These are phyloP conservation scores for Jatropha multifida DNA, from an alignment of 441 rosid species.

Conservation along the genomic window DNA sequence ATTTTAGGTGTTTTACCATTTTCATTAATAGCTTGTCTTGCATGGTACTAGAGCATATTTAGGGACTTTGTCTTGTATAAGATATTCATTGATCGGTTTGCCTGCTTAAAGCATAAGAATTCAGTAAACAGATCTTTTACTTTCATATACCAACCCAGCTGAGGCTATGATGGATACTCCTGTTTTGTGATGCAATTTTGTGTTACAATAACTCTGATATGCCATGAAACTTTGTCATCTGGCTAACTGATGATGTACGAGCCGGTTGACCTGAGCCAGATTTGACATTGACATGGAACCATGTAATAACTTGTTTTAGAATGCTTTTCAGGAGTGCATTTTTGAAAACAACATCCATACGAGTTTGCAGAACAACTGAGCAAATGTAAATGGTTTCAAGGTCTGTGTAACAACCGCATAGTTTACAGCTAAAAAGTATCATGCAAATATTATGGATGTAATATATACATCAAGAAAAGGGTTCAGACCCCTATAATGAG, in stretches of 20 bases:
- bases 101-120: neutral
- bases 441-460: neutral
- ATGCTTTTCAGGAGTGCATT: neutral
- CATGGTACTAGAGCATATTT: neutral
- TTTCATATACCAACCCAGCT: neutral
- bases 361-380: neutral
- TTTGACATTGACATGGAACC: neutral
- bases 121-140: neutral
- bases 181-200: neutral
- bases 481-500: neutral
- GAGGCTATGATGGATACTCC: neutral
- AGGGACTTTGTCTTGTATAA: neutral
- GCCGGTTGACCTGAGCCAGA: neutral
- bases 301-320: neutral
- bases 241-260: neutral
- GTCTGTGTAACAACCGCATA: neutral
- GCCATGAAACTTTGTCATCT: neutral
- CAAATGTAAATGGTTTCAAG: neutral
- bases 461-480: constrained; percentile 4
- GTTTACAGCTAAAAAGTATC: neutral
- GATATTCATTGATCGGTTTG: neutral
- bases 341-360: neutral
- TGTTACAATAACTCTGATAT: neutral
- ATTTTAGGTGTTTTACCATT: neutral
- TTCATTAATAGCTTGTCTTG: neutral